Percentiles rank a stretch among this genome's conserved stretches.
phyloP scores from a whole-genome alignment of 768 basidiomycete species.

The Tulasnella sp. region DNA sequence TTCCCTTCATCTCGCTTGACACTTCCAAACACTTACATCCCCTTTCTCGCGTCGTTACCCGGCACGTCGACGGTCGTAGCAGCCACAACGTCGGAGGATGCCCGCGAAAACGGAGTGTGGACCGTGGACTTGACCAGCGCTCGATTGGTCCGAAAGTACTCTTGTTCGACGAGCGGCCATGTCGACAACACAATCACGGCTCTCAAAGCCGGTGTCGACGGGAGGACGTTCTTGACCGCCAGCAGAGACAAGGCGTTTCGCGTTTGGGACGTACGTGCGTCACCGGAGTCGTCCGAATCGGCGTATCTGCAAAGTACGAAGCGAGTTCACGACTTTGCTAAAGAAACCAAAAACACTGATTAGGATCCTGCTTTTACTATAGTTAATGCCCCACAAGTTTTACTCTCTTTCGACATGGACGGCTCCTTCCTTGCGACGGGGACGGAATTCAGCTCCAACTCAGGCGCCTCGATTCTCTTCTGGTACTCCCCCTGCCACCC shows the following conservation, averaged over 20 bases:
- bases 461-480: slow-evolving; percentile 74
- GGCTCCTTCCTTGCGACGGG: slow-evolving; percentile 71
- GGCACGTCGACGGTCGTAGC: not conserved
- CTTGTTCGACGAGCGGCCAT: not conserved
- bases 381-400: not conserved
- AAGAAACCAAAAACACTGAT: too few relatives aligned
- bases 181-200: not conserved
- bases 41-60: not conserved
- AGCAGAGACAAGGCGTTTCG: slow-evolving; percentile 62
- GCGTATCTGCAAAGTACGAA: slow-evolving; percentile 42
- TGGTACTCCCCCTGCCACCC: slow-evolving; percentile 40
- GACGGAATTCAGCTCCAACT: slow-evolving; percentile 56
- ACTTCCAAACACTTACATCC: not conserved
- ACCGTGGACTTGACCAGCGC: not conserved
- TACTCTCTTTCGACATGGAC: slow-evolving; percentile 41
- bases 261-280: slow-evolving; percentile 61
- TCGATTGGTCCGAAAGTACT: not conserved
- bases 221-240: slow-evolving; percentile 39
- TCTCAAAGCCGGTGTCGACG: not conserved
- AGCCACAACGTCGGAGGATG: not conserved
- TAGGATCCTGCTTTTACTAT: too few relatives aligned
- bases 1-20: not conserved
- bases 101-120: not conserved
- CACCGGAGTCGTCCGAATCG: slow-evolving; percentile 31
- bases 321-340: too few relatives aligned